These are phyloP conservation scores for Cardamine resedifolia DNA, from an alignment of 345 rosid genomes.

Conservation along the genomic window DNA sequence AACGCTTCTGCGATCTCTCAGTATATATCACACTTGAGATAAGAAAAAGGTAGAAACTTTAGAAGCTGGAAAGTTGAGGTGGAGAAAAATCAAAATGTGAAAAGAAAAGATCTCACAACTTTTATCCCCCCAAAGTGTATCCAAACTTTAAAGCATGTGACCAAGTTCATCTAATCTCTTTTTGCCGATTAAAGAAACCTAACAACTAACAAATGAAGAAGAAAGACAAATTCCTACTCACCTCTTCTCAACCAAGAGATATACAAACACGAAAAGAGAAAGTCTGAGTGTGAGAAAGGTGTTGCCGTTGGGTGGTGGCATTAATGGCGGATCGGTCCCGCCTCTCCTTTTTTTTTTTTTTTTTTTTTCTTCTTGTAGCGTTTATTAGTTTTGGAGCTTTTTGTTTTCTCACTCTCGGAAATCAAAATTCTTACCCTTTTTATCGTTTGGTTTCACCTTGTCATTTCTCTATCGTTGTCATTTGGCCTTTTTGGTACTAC, in stretches of 20 bases:
- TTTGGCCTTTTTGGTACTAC: constrained; percentile 18
- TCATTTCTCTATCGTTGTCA: constrained; percentile 1
- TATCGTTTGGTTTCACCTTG: background rate
- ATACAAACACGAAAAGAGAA: background rate
- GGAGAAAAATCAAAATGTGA: constrained; percentile 39
- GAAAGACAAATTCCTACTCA: constrained; percentile 29
- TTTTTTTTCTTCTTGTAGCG: background rate
- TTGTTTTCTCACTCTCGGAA: background rate
- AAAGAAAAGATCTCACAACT: constrained; percentile 28
- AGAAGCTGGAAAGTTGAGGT: constrained; percentile 24
- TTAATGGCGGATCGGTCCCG: constrained; percentile 39
- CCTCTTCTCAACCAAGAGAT: constrained; percentile 22
- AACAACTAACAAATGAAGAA: constrained; percentile 27
- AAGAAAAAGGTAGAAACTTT: constrained; percentile 30
- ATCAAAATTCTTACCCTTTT: background rate
- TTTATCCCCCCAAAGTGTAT: background rate
- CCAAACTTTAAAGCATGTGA: background rate
- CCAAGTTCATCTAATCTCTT: constrained; percentile 13
- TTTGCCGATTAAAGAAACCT: background rate
- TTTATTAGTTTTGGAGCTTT: constrained; percentile 3
- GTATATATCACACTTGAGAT: constrained; percentile 42
- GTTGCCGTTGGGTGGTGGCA: constrained; percentile 28
- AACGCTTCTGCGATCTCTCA: constrained; percentile 28
- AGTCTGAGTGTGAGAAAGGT: background rate
- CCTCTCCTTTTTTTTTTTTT: constrained; percentile 1